These are phyloP conservation scores for Chaetomiaceae sp. DNA, from an alignment of 2,329 filamentous ascomycete species.

Conservation along the genomic window DNA sequence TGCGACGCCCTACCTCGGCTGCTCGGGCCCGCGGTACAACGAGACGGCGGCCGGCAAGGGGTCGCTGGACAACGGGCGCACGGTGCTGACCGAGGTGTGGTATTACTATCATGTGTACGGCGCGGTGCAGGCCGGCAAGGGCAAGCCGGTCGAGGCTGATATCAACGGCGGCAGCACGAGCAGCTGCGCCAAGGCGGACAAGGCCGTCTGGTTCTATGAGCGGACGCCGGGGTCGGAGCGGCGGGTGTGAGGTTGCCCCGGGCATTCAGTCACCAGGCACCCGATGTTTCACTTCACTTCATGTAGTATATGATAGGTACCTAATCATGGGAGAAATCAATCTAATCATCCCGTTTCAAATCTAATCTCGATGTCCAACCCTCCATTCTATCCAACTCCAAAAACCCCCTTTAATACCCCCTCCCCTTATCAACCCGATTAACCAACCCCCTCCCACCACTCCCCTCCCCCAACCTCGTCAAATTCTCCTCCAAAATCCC, in stretches of 20 bases:
- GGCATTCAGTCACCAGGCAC: too few species aligned
- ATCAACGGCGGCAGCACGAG: conserved; percentile 45
- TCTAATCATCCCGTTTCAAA: too few species aligned
- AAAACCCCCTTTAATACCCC: conserved; percentile 27
- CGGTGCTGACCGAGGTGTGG: conserved; percentile 58
- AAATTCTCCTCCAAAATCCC: conserved; percentile 42
- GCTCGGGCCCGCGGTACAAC: conserved; percentile 56
- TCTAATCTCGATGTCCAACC: too few species aligned
- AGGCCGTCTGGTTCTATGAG: conserved; percentile 52
- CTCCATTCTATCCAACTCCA: too few species aligned
- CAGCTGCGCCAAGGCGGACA: conserved; percentile 50
- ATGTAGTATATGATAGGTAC: too few species aligned
- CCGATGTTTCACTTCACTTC: too few species aligned
- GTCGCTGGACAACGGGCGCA: conserved; percentile 51
- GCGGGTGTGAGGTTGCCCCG: not conserved
- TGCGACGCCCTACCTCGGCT: conserved; percentile 53
- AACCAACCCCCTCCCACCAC: conserved; percentile 34
- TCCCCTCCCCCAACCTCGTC: conserved; percentile 33
- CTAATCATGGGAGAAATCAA: too few species aligned
- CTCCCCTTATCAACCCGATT: conserved; percentile 38
- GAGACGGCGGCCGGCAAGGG: conserved; percentile 51
- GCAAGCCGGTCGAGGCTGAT: conserved; percentile 38
- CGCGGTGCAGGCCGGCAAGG: conserved; percentile 46
- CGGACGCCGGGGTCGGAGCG: conserved; percentile 38
- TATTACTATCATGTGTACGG: conserved; percentile 61